Evolutionary conservation across 139 green algal genomes (phyloP), one percentile per base, ranked within the genome.

Genomic region (Chlorella vulgaris): DNA sequence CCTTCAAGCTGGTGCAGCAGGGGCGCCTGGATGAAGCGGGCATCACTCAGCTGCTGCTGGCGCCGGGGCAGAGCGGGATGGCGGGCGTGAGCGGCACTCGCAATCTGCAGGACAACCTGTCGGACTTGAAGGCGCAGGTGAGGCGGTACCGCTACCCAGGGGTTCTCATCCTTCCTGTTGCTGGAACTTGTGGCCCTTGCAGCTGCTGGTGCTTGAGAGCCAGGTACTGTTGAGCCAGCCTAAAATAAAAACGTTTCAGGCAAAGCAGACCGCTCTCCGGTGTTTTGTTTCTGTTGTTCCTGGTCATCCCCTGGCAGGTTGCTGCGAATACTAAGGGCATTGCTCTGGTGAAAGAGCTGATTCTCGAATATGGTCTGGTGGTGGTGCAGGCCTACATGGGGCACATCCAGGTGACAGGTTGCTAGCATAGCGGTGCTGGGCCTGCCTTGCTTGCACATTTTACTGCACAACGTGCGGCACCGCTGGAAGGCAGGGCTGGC

Each of bases 321-420:
- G 96, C 96, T 0, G 96, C 96, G 78, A 99, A 99, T 88, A 93
- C 90, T 13, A 88, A 91, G 43, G 96, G 96, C 76, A 98, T 98
- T 29, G 61, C 80, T 36, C 88, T 99, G 39, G 94, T 99, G 42
- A 62, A 80, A 2, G 92, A 95, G 33, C 87, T 99, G 3, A 97
- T 99, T 38, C 39, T 77, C 13, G 88, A 90, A 31, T 83, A 83
- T 51, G 61, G 60, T 2, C 76, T 98, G 68, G 24, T 55, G 22
- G 86, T 94, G 69, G 93, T 98, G 68, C 85, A 91, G 42, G 94
- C 94, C 15, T 99, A 99, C 95, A 99, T 99, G 96, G 7, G 47
- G 24, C 89, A 96, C 91, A 98, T 99, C 76, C 95, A 98, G 90
- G 86, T 79, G 51, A 28, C 33, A 70, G 35, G 19, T 53, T 50